Evolutionary conservation across 2,329 filamentous ascomycete genomes (phyloP).

Genomic region (Alternaria arborescens): DNA sequence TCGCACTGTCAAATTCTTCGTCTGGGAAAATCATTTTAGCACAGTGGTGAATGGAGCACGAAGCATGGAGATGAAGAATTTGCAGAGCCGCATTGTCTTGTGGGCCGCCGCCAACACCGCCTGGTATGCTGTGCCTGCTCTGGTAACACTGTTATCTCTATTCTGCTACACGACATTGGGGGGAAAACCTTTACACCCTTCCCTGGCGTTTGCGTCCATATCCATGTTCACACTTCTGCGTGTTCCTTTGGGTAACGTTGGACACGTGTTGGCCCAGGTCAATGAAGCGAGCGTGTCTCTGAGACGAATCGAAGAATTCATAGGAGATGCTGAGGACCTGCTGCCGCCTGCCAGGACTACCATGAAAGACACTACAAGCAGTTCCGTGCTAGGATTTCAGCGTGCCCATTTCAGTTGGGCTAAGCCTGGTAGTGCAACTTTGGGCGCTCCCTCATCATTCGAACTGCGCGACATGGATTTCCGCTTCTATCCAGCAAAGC

Average conservation of each 20-base stretch:
- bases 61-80: background rate
- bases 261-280: background rate
- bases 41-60: background rate
- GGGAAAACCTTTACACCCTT: background rate
- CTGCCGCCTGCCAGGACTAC: background rate
- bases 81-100: background rate
- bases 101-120: conserved; percentile 1
- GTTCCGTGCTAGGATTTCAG: background rate
- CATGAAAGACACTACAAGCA: background rate
- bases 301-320: background rate
- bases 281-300: conserved; percentile 3
- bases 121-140: conserved; percentile 3
- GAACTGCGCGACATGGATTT: background rate
- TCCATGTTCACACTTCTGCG: background rate
- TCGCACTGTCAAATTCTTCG: conserved; percentile 3
- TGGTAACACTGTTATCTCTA: background rate
- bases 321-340: background rate
- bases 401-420: background rate
- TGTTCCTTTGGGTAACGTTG: conserved; percentile 1
- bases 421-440: background rate
- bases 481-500: background rate
- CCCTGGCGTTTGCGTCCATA: conserved; percentile 2
- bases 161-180: background rate
- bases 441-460: background rate
- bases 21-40: background rate